Evolutionary conservation across 2,329 filamentous ascomycete species (phyloP), one percentile per base, ranked within the genome.

Genomic region (Ceratocystis ficicola): DNA sequence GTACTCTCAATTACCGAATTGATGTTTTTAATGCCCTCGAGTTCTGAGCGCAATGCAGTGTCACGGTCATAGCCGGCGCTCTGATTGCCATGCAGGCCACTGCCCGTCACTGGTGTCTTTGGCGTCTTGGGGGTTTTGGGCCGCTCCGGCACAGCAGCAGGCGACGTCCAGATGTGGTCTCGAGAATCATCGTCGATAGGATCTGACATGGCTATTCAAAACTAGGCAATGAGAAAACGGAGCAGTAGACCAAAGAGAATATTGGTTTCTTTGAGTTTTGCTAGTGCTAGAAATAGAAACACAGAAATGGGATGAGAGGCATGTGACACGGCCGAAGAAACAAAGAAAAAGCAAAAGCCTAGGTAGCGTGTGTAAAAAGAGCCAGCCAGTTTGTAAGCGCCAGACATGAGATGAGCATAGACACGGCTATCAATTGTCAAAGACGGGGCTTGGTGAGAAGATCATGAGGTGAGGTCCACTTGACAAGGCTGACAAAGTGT

Each of bases 1-100:
- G 92, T 84, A 25, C 83, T 84, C 74, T 96, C 90, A 68, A 99
- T 89, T 50, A 91, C 87, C 70, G 86, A 82, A 75, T 99, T 99
- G 73, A 97, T 89, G 70, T 87, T 87, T 67, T 87, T 85, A 41
- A 99, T 86, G 61, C 86, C 88, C 69, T 91, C 86, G 32, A 97
- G 78, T 76, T 99, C 94, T 65, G 83, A 85, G 17, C 83, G 86
- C 70, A 99, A 78, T 15, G 84, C 82, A 1, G 84, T 84, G 69
- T 96, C 90, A 60, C 75, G 77, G 64, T 77, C 76, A 69, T 73
- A 75, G 60, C 64, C 72, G 50, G 66, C 68, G 65, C 57, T 64
- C 68, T 62, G 80, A 76, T 52, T 80, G 79, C 67, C 69, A 36
- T 52, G 28, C 17, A 22, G 59, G 15, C 63, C 63, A 17, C n/a